Evolutionary conservation across 805 yeast genomes (phyloP).

Genomic region (Candida bentonensis): DNA sequence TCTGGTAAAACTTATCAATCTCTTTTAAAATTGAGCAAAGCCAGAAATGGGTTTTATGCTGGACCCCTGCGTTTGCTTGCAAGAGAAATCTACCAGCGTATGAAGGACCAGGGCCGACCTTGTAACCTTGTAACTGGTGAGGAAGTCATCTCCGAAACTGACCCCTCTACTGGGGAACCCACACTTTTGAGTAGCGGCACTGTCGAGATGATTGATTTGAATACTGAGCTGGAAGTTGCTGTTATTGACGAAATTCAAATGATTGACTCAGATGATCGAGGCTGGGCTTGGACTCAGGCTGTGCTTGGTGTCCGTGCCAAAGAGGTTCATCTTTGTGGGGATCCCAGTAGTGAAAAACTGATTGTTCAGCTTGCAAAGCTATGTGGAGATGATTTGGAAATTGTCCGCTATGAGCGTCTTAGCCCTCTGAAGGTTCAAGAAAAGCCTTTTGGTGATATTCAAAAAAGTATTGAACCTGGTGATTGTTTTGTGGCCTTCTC

Average conservation of each 20-base stretch:
- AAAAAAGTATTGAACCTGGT: constrained; percentile 39
- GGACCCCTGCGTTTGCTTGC: constrained; percentile 90
- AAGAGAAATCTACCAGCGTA: constrained; percentile 77
- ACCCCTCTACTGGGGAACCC: constrained; percentile 26
- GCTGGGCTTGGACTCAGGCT: constrained; percentile 92
- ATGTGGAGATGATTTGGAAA: constrained; percentile 72
- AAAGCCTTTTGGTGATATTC: constrained; percentile 17
- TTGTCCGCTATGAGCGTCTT: constrained; percentile 58
- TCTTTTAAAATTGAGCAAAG: constrained; percentile 45
- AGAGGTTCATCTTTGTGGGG: constrained; percentile 90
- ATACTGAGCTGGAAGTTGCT: constrained; percentile 62
- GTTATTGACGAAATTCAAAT: constrained; percentile 94
- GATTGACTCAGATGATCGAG: constrained; percentile 69
- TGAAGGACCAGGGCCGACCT: constrained; percentile 46
- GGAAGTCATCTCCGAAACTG: constrained; percentile 62
- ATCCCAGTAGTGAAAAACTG: constrained; percentile 64
- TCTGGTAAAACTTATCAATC: constrained; percentile 90
- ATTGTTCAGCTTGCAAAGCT: constrained; percentile 40
- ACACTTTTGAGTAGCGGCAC: constrained; percentile 79
- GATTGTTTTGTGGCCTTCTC: constrained; percentile 88
- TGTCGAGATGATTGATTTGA: constrained; percentile 78
- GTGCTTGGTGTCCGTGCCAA: constrained; percentile 73
- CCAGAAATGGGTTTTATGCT: constrained; percentile 75
- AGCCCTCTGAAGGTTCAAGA: constrained; percentile 51
- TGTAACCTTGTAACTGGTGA: constrained; percentile 95